These are phyloP conservation scores for Aspergillus tanneri DNA, from an alignment of 2,329 filamentous ascomycete species.

Conservation along the genomic window DNA sequence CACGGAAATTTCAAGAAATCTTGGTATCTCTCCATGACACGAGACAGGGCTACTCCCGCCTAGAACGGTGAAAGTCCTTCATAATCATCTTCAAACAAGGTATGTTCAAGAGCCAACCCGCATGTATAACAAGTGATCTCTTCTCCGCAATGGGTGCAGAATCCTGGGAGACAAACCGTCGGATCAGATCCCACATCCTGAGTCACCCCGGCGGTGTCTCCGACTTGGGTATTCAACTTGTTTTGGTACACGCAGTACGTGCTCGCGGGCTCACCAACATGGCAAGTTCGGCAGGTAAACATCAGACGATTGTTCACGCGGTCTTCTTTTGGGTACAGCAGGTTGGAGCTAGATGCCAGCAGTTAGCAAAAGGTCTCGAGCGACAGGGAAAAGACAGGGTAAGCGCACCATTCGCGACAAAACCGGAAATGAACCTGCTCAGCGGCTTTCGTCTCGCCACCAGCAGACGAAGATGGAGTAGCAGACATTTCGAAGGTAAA, in stretches of 20 bases:
- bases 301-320: conserved; percentile 77
- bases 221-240: conserved; percentile 83
- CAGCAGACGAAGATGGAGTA: conserved; percentile 43
- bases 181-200: conserved; percentile 97
- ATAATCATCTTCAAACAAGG: conserved; percentile 17
- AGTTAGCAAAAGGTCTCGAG: conserved; percentile 19
- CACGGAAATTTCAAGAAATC: conserved; percentile 23
- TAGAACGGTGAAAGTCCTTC: conserved; percentile 14
- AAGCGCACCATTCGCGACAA: conserved; percentile 83
- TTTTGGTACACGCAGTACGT: conserved; percentile 96
- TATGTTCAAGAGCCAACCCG: conserved; percentile 37
- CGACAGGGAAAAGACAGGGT: not conserved
- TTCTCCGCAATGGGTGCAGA: conserved; percentile 61
- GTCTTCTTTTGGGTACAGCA: conserved; percentile 97
- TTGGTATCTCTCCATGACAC: conserved; percentile 12
- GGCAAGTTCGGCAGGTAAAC: conserved; percentile 94
- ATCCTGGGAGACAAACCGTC: conserved; percentile 76
- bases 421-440: conserved; percentile 96
- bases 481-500: conserved; percentile 33
- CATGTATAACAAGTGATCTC: conserved; percentile 56
- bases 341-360: conserved; percentile 69
- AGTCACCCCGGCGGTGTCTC: conserved; percentile 94
- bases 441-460: conserved; percentile 39
- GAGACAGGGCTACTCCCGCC: conserved; percentile 1
- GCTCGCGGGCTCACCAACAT: conserved; percentile 81